Conservation (phyloP, 257 asterid genomes). For the Petrea volubilis region DNA sequence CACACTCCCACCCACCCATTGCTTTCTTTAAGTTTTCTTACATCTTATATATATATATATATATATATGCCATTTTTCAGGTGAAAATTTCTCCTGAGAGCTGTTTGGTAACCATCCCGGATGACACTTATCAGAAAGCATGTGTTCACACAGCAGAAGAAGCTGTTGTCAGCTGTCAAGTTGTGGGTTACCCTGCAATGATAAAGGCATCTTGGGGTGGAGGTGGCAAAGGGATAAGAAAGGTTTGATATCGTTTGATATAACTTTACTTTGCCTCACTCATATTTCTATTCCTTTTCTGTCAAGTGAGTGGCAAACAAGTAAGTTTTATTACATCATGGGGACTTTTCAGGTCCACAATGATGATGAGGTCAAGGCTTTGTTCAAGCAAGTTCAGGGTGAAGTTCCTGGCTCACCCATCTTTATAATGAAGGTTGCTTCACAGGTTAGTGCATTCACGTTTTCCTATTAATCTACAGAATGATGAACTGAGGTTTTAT, state of each 20-base stretch:
- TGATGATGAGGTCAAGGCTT: constrained; percentile 94
- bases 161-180: constrained; percentile 95
- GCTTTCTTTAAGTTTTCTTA: constrained; percentile 10
- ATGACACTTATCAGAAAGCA: constrained; percentile 75
- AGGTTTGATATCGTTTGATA: constrained; percentile 52
- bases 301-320: constrained; percentile 2
- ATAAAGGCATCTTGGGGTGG: constrained; percentile 99
- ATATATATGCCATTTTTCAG: constrained; percentile 41
- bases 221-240: constrained; percentile 99
- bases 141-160: constrained; percentile 96
- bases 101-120: constrained; percentile 80
- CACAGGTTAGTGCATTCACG: constrained; percentile 70
- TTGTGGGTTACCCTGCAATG: constrained; percentile 99
- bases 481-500: constrained; percentile 18
- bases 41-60: constrained; percentile 23
- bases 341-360: constrained; percentile 71
- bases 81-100: constrained; percentile 80
- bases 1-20: constrained; percentile 12
- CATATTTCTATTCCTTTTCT: neutral
- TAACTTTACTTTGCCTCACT: neutral
- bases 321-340: constrained; percentile 16
- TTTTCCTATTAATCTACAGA: neutral
- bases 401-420: constrained; percentile 99
- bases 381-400: constrained; percentile 99
- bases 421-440: constrained; percentile 98